phyloP scores from a whole-genome alignment of 1,284 basidiomycete genomes.

The Trichosporon sp. region DNA sequence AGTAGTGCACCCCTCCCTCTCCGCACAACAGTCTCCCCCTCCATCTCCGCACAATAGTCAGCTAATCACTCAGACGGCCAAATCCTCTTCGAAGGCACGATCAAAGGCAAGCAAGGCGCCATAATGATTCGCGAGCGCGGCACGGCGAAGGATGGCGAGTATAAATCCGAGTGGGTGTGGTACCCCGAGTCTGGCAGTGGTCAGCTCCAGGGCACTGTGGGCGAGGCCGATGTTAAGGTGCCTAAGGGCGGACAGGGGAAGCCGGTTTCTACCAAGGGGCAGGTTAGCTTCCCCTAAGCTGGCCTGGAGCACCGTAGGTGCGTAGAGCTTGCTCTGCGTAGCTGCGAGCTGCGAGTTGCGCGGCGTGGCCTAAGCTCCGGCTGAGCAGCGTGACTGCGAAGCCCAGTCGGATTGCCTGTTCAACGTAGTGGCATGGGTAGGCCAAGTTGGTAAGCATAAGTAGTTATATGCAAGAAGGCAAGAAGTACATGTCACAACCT shows the following conservation, averaged over 20 bases:
- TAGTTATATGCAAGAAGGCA: too few species aligned
- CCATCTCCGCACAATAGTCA: neutral
- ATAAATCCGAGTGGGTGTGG: constrained; percentile 4
- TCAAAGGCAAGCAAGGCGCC: constrained; percentile 8
- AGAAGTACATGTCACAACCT: too few species aligned
- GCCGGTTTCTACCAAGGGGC: neutral
- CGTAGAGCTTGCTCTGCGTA: too few species aligned
- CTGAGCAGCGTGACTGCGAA: too few species aligned
- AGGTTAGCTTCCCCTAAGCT: neutral
- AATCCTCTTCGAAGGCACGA: constrained; percentile 11
- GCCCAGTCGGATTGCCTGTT: too few species aligned
- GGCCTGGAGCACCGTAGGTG: too few species aligned
- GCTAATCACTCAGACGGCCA: constrained; percentile 4
- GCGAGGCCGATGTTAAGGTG: neutral
- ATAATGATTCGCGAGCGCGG: constrained; percentile 8
- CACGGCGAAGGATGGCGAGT: neutral
- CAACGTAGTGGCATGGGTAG: too few species aligned
- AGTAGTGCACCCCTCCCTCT: too few species aligned
- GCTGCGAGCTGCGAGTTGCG: too few species aligned
- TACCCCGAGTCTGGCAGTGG: constrained; percentile 1
- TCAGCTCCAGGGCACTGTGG: constrained; percentile 7
- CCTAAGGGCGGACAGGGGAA: neutral
- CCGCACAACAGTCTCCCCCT: too few species aligned
- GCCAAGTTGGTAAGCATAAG: too few species aligned
- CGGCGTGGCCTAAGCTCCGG: too few species aligned